Percentiles rank a stretch among this genome's conserved stretches.
phyloP scores from a whole-genome alignment of 1,284 basidiomycete genomes.

The Pseudozyma flocculosa region DNA sequence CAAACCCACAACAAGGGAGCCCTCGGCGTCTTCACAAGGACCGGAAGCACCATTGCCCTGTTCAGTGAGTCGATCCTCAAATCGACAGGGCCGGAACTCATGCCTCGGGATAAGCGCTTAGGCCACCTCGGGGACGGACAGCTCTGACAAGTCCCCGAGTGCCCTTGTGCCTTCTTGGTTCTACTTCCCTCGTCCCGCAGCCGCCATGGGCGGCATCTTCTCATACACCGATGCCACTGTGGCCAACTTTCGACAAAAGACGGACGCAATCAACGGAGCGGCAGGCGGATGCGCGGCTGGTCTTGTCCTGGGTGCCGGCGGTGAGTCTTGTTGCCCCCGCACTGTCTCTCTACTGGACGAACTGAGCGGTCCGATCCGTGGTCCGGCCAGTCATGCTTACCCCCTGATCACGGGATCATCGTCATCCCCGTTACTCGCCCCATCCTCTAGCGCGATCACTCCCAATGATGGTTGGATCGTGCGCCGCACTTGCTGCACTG shows the following conservation, averaged over 20 bases:
- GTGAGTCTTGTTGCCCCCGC: constrained; percentile 62
- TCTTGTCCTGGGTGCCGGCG: constrained; percentile 79
- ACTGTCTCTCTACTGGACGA: too few species aligned
- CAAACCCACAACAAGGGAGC: constrained; percentile 74
- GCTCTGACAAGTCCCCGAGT: too few species aligned
- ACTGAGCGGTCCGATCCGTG: too few species aligned
- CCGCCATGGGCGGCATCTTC: constrained; percentile 87
- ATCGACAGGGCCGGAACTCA: too few species aligned
- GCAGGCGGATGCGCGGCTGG: constrained; percentile 90
- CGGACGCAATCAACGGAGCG: constrained; percentile 81
- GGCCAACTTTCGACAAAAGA: constrained; percentile 76
- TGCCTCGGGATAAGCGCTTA: too few species aligned
- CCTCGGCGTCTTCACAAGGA: constrained; percentile 78
- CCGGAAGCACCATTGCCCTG: constrained; percentile 75
- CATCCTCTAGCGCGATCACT: constrained; percentile 70
- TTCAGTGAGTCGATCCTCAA: constrained; percentile 67
- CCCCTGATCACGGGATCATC: too few species aligned
- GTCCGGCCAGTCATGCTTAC: too few species aligned
- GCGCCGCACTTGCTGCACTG: constrained; percentile 74
- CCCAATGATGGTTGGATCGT: constrained; percentile 78
- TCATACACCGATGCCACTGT: constrained; percentile 77
- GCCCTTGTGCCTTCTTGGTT: too few species aligned
- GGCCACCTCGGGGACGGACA: too few species aligned
- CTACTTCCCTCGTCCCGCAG: too few species aligned
- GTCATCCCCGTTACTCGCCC: constrained; percentile 7